A percentile compares a stretch with the other conserved stretches of the same genome.
Conservation (phyloP, 768 basidiomycete genomes). For the Infundibulicybe gibba region DNA sequence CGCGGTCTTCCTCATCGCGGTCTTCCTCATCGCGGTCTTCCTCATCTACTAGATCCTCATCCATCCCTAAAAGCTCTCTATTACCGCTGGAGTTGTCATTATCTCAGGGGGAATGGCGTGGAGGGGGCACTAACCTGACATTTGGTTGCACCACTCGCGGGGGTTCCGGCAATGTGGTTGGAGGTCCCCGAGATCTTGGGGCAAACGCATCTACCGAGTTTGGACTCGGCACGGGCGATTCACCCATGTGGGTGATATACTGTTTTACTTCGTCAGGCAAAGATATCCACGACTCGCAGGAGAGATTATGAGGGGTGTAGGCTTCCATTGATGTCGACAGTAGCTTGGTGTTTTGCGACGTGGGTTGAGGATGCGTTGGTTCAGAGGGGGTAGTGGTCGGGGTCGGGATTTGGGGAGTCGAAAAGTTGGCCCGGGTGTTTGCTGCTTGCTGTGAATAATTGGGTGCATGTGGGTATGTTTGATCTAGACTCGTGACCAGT, state of each 20-base stretch:
- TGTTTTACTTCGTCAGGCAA: conserved; percentile 75
- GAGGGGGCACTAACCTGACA: conserved; percentile 2
- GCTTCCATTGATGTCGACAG: too few species aligned
- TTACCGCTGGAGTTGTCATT: conserved; percentile 10
- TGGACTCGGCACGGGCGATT: conserved; percentile 60
- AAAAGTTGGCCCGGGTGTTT: not conserved
- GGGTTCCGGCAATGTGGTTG: conserved; percentile 1
- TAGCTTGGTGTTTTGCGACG: too few species aligned
- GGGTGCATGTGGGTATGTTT: conserved; percentile 1
- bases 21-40: conserved; percentile 36
- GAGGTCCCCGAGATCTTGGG: conserved; percentile 16
- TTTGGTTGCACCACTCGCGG: conserved; percentile 6
- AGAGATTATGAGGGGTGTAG: conserved; percentile 29
- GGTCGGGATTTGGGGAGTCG: conserved; percentile 11
- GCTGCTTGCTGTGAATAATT: not conserved
- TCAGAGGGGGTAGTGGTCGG: conserved; percentile 14
- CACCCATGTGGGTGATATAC: conserved; percentile 66
- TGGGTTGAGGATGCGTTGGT: conserved; percentile 12
- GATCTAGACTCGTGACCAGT: too few species aligned
- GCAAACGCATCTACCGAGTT: conserved; percentile 34
- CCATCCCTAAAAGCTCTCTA: conserved; percentile 68
- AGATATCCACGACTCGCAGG: conserved; percentile 66
- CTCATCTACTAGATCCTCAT: conserved; percentile 40
- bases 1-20: too few species aligned
- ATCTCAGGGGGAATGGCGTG: conserved; percentile 1